Evolutionary conservation across 768 basidiomycete species (phyloP).

Genomic region (Calvatia gigantea): DNA sequence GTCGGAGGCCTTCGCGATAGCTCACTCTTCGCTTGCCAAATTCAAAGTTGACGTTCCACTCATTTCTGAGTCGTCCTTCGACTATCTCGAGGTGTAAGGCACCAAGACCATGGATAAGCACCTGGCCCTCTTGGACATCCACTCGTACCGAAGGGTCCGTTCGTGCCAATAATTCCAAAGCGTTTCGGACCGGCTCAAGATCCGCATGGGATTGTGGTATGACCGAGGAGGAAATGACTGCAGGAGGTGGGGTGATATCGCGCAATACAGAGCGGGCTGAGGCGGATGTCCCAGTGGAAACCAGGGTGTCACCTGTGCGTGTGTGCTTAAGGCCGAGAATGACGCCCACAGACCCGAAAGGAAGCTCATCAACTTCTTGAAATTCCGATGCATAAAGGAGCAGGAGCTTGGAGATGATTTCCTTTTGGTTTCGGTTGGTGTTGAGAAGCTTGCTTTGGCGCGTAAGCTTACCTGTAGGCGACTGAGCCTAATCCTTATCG

Average conservation of each 20-base stretch:
- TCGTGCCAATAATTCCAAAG: constrained; percentile 66
- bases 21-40: constrained; percentile 76
- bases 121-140: constrained; percentile 78
- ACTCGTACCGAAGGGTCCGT: constrained; percentile 88
- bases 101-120: constrained; percentile 81
- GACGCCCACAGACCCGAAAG: constrained; percentile 83
- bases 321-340: constrained; percentile 80
- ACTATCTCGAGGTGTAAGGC: constrained; percentile 88
- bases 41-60: constrained; percentile 77
- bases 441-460: constrained; percentile 63
- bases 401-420: constrained; percentile 71
- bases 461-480: constrained; percentile 58
- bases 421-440: constrained; percentile 61
- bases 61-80: constrained; percentile 73
- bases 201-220: constrained; percentile 80
- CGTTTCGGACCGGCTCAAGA: constrained; percentile 71
- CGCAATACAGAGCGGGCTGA: constrained; percentile 42
- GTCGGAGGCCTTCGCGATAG: constrained; percentile 64
- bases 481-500: neutral
- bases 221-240: constrained; percentile 82
- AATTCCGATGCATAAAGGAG: constrained; percentile 75
- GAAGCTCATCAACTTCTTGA: constrained; percentile 74
- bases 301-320: constrained; percentile 83
- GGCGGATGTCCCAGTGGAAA: constrained; percentile 43
- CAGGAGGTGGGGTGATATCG: constrained; percentile 72